phyloP scores from a whole-genome alignment of 2,329 filamentous ascomycete species.

The Fusarium miscanthi region DNA sequence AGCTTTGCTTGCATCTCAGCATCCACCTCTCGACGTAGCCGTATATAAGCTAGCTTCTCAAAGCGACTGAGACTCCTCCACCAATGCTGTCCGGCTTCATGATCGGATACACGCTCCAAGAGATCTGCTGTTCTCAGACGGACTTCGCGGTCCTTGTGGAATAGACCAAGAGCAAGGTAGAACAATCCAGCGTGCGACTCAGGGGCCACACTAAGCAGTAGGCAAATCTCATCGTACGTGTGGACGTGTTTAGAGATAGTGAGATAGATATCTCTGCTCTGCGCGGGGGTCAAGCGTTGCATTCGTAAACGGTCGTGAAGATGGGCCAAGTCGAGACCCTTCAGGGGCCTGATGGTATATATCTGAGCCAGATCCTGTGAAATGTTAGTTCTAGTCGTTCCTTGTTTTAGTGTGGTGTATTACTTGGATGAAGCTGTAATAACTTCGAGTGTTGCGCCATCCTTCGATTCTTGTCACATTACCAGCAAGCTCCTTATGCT shows the following conservation, averaged over 20 bases:
- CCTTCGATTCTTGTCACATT: slow-evolving; percentile 95
- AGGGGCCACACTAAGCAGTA: slow-evolving; percentile 83
- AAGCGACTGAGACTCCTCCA: slow-evolving; percentile 89
- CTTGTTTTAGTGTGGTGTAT: slow-evolving; percentile 23
- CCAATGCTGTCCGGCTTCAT: slow-evolving; percentile 93
- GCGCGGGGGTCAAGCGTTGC: slow-evolving; percentile 78
- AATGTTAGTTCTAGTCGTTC: slow-evolving; percentile 18
- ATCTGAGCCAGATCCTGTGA: slow-evolving; percentile 71
- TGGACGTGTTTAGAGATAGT: slow-evolving; percentile 80
- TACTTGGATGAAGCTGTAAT: slow-evolving; percentile 94
- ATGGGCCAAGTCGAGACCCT: slow-evolving; percentile 88
- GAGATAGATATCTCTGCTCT: slow-evolving; percentile 86
- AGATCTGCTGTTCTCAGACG: slow-evolving; percentile 81
- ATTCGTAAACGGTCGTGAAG: slow-evolving; percentile 91
- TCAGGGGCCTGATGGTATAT: slow-evolving; percentile 74
- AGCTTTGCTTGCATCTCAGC: slow-evolving; percentile 60
- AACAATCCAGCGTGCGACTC: slow-evolving; percentile 91
- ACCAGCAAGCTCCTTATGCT: slow-evolving; percentile 86
- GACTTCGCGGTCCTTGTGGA: slow-evolving; percentile 87
- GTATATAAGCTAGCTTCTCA: slow-evolving; percentile 84
- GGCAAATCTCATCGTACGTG: slow-evolving; percentile 85
- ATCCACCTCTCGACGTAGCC: slow-evolving; percentile 76
- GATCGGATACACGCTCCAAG: slow-evolving; percentile 82
- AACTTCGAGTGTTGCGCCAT: slow-evolving; percentile 94
- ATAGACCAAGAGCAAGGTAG: slow-evolving; percentile 89